Base-by-base conservation (phyloP, 2,329 filamentous ascomycete genomes). In the Catunica adiposa region DNA sequence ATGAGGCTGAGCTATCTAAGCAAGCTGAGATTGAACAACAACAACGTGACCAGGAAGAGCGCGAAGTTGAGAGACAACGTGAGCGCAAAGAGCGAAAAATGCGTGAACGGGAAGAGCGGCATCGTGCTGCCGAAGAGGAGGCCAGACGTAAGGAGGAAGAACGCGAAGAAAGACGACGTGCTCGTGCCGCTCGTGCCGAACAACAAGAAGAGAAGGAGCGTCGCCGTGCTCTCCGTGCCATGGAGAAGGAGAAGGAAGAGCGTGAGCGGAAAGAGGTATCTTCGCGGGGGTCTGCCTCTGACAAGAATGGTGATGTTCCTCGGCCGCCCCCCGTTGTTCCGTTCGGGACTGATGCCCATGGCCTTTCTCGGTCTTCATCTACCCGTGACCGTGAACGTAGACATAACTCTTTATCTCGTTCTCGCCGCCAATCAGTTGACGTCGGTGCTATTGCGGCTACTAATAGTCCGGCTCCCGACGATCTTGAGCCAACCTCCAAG, bases 381-480 rank as follows among this genome's bases (percentile, higher is more conserved):
- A 79, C 76, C 29, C 56, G 51, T 23, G 55, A 57, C 17, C 79
- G 83, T 51, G 79, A 83, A 48, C 80, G 74, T 62, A 79, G 80
- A 40, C 70, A 75, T 25, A 76, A 75, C 60, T 68, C 69, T 37
- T 73, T 73, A 56, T 73, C 73, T 54, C 73, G 79, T 54, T 83
- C 86, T 54, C 78, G 84, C 56, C 82, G 83, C 38, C 75, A 82
- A 59, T 84, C 86, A 0, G 68, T 84, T 15, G 84, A 87, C 54
- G 51, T 60, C 11, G 76, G 71, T 26, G 48, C 47, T 48, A 37
- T 44, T 17, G 14, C 51, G 20, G 26, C 44, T n/a, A 42, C 31
- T 11, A 34, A 54, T 23, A 42, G 38, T 3, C 14, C 40, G 22
- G 23, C 46, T 3, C 40, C 38, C 1, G 56, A 58, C 2, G 53